Conservation (phyloP, 768 basidiomycete species). For the Stropharia rugosoannulata region DNA sequence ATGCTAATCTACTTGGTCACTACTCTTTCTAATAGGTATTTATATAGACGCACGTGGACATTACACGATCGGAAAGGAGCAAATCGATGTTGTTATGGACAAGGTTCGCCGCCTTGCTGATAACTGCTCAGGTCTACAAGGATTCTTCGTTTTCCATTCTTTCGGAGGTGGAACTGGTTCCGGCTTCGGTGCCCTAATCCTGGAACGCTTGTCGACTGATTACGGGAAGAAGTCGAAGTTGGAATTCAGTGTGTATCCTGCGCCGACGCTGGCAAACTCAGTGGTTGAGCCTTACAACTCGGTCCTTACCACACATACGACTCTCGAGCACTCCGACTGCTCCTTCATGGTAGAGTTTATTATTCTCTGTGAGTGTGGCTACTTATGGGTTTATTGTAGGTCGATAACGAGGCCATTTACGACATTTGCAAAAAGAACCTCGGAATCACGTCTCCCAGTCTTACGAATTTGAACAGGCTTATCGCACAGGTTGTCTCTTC, state of each 20-base stretch:
- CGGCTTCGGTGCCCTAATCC: conserved; percentile 95
- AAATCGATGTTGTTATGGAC: conserved; percentile 96
- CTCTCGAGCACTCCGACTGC: conserved; percentile 99
- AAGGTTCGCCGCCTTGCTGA: conserved; percentile 95
- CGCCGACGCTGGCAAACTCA: conserved; percentile 90
- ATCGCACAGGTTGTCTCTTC: conserved; percentile 99
- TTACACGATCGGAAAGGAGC: conserved; percentile 98
- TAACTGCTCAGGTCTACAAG: conserved; percentile 97
- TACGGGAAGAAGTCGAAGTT: conserved; percentile 99
- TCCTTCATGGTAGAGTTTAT: conserved; percentile 85
- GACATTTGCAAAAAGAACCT: conserved; percentile 99
- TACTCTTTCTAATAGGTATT: not conserved
- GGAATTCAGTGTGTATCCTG: conserved; percentile 98
- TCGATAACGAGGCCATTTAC: conserved; percentile 99
- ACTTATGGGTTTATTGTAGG: conserved; percentile 38
- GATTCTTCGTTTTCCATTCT: conserved; percentile 99
- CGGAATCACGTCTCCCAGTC: conserved; percentile 80
- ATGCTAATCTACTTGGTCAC: conserved; percentile 17
- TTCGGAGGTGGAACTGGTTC: conserved; percentile 99
- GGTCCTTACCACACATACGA: conserved; percentile 96
- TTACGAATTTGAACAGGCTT: conserved; percentile 92
- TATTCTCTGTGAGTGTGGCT: not conserved
- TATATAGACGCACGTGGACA: conserved; percentile 91
- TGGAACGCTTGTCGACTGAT: conserved; percentile 96
- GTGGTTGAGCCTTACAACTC: conserved; percentile 99